phyloP scores from a whole-genome alignment of 2,329 filamentous ascomycete genomes.

The Chaetothyriales sp. region DNA sequence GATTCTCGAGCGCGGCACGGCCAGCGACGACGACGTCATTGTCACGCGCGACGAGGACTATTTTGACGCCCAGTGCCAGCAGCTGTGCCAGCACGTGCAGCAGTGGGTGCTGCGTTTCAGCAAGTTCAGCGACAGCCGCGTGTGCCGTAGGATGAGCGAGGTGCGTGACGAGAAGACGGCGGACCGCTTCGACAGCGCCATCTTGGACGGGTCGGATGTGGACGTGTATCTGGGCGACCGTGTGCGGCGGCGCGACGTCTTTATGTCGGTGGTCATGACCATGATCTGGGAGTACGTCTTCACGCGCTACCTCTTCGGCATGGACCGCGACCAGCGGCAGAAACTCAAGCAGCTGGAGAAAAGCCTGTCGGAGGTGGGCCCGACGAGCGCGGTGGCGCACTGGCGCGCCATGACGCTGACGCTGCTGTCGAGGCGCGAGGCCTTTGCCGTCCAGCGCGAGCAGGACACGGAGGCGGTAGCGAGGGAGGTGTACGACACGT shows the following conservation, averaged over 20 bases:
- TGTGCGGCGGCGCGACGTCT: slow-evolving; percentile 76
- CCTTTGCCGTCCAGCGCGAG: slow-evolving; percentile 70
- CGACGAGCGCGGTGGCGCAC: slow-evolving; percentile 76
- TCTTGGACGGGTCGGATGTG: slow-evolving; percentile 88
- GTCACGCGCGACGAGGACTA: slow-evolving; percentile 78
- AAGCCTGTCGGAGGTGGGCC: slow-evolving; percentile 74
- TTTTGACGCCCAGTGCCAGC: slow-evolving; percentile 86
- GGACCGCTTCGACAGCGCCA: slow-evolving; percentile 82
- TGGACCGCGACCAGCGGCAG: slow-evolving; percentile 94
- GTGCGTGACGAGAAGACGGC: slow-evolving; percentile 87
- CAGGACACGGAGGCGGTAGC: slow-evolving; percentile 94
- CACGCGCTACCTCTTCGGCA: slow-evolving; percentile 92
- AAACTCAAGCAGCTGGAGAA: slow-evolving; percentile 96
- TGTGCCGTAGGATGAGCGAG: slow-evolving; percentile 69
- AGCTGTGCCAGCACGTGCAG: slow-evolving; percentile 88
- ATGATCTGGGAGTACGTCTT: slow-evolving; percentile 99
- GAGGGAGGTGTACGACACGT: slow-evolving; percentile 71
- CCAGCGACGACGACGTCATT: slow-evolving; percentile 59
- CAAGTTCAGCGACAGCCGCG: slow-evolving; percentile 86
- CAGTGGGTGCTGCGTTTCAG: slow-evolving; percentile 97
- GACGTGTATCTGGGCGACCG: slow-evolving; percentile 79
- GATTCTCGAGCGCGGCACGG: slow-evolving; percentile 31
- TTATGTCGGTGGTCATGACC: slow-evolving; percentile 98
- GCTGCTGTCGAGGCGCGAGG: slow-evolving; percentile 63
- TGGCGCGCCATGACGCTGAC: slow-evolving; percentile 95